phyloP scores from a whole-genome alignment of 306 rosid species.

The Mucuna pruriens region DNA sequence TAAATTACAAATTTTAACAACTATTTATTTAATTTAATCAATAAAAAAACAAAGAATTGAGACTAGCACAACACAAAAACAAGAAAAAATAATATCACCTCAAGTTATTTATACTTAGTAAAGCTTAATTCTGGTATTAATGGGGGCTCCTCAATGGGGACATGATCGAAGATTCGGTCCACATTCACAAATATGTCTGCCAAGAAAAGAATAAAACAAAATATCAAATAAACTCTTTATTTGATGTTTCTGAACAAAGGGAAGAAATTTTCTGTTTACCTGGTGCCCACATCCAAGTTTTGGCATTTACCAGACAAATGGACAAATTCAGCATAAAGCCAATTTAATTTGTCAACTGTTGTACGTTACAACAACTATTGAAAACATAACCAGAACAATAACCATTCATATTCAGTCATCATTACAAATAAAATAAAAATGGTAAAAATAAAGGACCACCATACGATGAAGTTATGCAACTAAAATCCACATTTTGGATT shows the following conservation, averaged over 20 bases:
- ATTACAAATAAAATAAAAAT: neutral
- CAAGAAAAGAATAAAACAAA: neutral
- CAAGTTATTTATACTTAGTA: constrained; percentile 38
- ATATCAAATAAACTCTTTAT: neutral
- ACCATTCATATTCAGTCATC: neutral
- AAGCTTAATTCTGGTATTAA: constrained; percentile 74
- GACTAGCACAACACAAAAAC: neutral
- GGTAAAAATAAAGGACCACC: neutral
- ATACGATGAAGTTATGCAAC: neutral
- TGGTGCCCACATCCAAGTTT: constrained; percentile 90
- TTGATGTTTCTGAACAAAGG: neutral
- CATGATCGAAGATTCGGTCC: constrained; percentile 65
- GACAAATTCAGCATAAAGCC: constrained; percentile 66
- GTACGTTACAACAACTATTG: neutral
- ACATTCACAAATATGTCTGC: constrained; percentile 89
- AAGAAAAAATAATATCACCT: neutral
- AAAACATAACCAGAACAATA: neutral
- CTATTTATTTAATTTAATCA: neutral
- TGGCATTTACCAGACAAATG: constrained; percentile 68
- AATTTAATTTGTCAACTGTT: constrained; percentile 19
- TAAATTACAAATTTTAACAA: too few relatives aligned
- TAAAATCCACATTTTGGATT: neutral
- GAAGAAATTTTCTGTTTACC: constrained; percentile 46
- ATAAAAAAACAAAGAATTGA: constrained; percentile 41
- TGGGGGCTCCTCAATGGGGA: constrained; percentile 75